Base-by-base conservation (phyloP, 768 basidiomycete species). In the Psilocybe cyanescens region DNA sequence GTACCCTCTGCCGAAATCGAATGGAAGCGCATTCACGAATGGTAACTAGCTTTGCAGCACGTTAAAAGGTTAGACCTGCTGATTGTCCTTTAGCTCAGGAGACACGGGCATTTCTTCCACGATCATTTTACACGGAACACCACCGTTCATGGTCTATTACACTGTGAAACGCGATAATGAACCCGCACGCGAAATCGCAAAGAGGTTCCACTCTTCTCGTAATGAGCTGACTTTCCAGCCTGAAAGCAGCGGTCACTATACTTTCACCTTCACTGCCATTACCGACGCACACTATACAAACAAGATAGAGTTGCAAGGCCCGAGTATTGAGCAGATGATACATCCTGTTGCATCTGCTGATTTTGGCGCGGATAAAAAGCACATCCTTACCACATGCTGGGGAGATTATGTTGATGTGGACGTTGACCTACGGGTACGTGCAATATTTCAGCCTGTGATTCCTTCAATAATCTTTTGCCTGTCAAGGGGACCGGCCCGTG, bases 71-170 rank as follows among this genome's bases (percentile, higher is more conserved):
- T 24, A 63, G 48, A 57, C 51, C 24, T 60, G 17, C 60, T 64
- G 29, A 46, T 14, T 45, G 29, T 5, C 54, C 45, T 41, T 35
- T 64, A 94, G 92, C 72, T 93, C 93, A 52, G 91, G 93, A 1
- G 96, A 97, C 68, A 95, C 92, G 16, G 96, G 97, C 7, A 92
- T 97, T 50, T 89, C 89, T 11, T 95, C 92, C 2, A 87, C 90
- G 3, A 85, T 97, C 53, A 84, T 95, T 59, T 81, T 99, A 52
- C 91, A 89, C 53, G 97, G 96, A 14, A 90, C 89, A 3, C 89
- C 95, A 29, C 96, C 96, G 5, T 98, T 97, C 84, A 82, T 83
- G 52, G 86, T 97, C 9, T 86, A 86, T 69, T 97, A 95, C 73
- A 85, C 81, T 11, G 83, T 85, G 59, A 88, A 92, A 68, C 85